Conservation (phyloP, 306 rosid species). For the Comarum palustre region DNA sequence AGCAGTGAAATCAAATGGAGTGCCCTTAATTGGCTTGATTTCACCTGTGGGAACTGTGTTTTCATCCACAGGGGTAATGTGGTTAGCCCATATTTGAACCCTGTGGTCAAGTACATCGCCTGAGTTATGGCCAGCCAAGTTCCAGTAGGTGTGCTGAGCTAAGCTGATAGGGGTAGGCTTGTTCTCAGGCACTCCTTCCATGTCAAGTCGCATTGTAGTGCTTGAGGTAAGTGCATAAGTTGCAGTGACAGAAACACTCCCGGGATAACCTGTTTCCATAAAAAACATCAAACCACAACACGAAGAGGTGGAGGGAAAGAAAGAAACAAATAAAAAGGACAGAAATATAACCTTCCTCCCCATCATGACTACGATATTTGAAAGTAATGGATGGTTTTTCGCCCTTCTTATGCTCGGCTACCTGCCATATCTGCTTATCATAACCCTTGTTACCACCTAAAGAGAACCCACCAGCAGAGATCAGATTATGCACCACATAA, state of each 20-base stretch:
- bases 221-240: slow-evolving; percentile 69
- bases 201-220: slow-evolving; percentile 81
- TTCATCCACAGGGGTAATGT: slow-evolving; percentile 71
- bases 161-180: slow-evolving; percentile 76
- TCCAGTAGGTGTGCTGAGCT: slow-evolving; percentile 94
- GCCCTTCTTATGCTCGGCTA: slow-evolving; percentile 53
- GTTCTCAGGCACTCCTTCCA: slow-evolving; percentile 85
- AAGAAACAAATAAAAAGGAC: background rate
- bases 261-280: slow-evolving; percentile 63
- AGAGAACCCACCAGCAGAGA: background rate
- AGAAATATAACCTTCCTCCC: slow-evolving; percentile 73
- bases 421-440: slow-evolving; percentile 88
- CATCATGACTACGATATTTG: slow-evolving; percentile 68
- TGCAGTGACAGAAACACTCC: slow-evolving; percentile 67
- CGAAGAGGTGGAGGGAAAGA: background rate
- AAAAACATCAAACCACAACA: slow-evolving; percentile 15
- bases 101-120: slow-evolving; percentile 73
- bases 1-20: slow-evolving; percentile 76
- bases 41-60: slow-evolving; percentile 71
- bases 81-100: slow-evolving; percentile 65
- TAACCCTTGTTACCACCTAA: slow-evolving; percentile 85
- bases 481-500: background rate
- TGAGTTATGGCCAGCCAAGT: slow-evolving; percentile 78
- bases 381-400: slow-evolving; percentile 70
- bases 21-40: slow-evolving; percentile 65